phyloP scores from a whole-genome alignment of 192 early-diverging fungal species.

The Chytriomyces confervae region DNA sequence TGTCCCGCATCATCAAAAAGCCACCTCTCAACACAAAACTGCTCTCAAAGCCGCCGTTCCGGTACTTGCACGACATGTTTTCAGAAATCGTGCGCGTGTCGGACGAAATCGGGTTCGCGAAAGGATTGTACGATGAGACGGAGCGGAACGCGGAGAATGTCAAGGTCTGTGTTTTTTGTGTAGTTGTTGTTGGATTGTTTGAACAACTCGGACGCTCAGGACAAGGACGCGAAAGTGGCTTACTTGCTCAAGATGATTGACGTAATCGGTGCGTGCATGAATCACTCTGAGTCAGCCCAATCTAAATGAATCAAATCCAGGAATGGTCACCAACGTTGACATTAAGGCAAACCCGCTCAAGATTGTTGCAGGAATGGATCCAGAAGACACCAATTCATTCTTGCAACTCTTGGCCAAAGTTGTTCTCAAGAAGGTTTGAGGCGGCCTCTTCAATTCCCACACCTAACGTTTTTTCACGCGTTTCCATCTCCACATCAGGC shows the following conservation, averaged over 20 bases:
- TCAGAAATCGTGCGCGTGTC: slow-evolving; percentile 51
- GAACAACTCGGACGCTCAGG: slow-evolving; percentile 35
- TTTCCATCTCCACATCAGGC: slow-evolving; percentile 35
- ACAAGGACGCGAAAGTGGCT: slow-evolving; percentile 65
- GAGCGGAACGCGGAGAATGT: slow-evolving; percentile 63
- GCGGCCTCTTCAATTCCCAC: too few relatives aligned
- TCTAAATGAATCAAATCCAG: slow-evolving; percentile 23
- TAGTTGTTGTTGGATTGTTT: not conserved
- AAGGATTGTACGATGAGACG: slow-evolving; percentile 54
- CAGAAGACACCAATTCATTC: slow-evolving; percentile 62
- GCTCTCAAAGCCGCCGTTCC: slow-evolving; percentile 65
- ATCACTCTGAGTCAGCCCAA: not conserved
- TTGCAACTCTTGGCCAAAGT: slow-evolving; percentile 60
- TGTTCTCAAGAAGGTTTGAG: slow-evolving; percentile 54
- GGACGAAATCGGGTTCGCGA: slow-evolving; percentile 39
- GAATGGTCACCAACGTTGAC: slow-evolving; percentile 49
- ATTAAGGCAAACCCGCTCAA: slow-evolving; percentile 60
- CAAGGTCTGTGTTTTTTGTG: slow-evolving; percentile 40
- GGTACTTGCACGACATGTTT: slow-evolving; percentile 64
- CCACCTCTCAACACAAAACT: slow-evolving; percentile 61
- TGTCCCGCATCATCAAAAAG: slow-evolving; percentile 55
- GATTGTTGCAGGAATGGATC: slow-evolving; percentile 65
- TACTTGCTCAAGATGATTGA: slow-evolving; percentile 62
- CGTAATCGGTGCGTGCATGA: slow-evolving; percentile 41
- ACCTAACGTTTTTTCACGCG: too few relatives aligned